These are phyloP conservation scores for Paecilomyces sp. DNA, from an alignment of 2,329 filamentous ascomycete genomes.

Conservation along the genomic window DNA sequence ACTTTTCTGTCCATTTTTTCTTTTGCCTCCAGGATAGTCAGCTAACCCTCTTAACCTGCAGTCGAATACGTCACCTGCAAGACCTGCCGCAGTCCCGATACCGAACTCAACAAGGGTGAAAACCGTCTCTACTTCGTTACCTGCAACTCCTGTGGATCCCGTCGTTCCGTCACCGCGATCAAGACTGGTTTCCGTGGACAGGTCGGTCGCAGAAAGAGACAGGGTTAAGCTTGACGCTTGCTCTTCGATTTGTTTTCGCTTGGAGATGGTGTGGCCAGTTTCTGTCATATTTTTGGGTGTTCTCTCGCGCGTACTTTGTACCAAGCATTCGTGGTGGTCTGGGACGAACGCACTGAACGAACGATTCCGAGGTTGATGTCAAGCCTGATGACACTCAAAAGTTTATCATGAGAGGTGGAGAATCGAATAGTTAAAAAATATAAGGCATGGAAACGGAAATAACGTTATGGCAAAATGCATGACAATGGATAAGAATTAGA, in stretches of 20 bases:
- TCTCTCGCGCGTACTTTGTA: background rate
- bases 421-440: background rate
- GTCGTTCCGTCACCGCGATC: conserved; percentile 91
- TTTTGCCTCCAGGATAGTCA: background rate
- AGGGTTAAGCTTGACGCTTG: conserved; percentile 55
- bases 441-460: background rate
- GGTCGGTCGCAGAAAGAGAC: conserved; percentile 96
- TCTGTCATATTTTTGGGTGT: conserved; percentile 5
- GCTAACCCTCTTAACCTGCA: conserved; percentile 21
- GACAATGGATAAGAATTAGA: background rate
- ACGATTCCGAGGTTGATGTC: background rate
- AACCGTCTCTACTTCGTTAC: conserved; percentile 99
- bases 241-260: conserved; percentile 3
- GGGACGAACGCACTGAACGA: background rate
- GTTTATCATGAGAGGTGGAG: background rate
- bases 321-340: background rate
- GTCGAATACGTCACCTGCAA: conserved; percentile 99
- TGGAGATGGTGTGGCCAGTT: conserved; percentile 2
- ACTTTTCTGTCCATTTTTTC: background rate
- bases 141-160: conserved; percentile 78
- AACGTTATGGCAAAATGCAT: background rate
- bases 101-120: conserved; percentile 96
- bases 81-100: conserved; percentile 91
- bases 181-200: conserved; percentile 99
- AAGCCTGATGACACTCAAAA: background rate